These are phyloP conservation scores for Diaporthe velutina DNA, from an alignment of 2,329 filamentous ascomycete genomes.

Conservation along the genomic window DNA sequence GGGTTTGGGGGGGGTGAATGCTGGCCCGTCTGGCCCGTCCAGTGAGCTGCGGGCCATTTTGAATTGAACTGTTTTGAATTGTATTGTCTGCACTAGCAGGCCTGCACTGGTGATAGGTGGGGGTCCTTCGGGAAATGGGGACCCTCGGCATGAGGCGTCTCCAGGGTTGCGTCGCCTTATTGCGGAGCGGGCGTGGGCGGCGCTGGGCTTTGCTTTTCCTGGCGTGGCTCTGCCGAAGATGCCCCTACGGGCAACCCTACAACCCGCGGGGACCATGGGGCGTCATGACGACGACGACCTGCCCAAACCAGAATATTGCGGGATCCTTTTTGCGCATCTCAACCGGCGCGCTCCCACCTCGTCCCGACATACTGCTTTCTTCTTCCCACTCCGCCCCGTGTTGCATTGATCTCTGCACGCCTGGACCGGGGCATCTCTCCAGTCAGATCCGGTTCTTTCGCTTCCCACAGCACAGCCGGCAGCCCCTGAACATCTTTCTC, in stretches of 20 bases:
- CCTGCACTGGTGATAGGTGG: background rate
- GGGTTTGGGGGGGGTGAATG: background rate
- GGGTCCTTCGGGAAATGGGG: slow-evolving; percentile 37
- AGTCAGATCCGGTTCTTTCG: slow-evolving; percentile 13
- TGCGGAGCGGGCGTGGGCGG: background rate
- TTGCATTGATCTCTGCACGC: slow-evolving; percentile 28
- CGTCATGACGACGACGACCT: slow-evolving; percentile 37
- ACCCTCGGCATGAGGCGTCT: slow-evolving; percentile 10
- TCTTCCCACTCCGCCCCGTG: background rate
- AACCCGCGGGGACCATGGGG: background rate
- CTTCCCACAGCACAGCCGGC: background rate
- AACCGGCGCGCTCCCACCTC: slow-evolving; percentile 18
- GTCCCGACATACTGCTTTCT: background rate
- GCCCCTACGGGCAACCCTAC: background rate
- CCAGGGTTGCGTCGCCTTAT: background rate
- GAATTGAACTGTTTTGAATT: background rate
- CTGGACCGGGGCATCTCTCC: slow-evolving; percentile 24
- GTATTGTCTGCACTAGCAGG: background rate
- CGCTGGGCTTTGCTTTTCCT: slow-evolving; percentile 7
- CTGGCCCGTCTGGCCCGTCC: slow-evolving; percentile 19
- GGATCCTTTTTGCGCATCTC: background rate
- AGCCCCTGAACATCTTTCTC: slow-evolving; percentile 30
- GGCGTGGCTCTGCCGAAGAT: background rate
- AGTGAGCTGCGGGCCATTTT: slow-evolving; percentile 33
- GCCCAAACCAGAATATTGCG: slow-evolving; percentile 16